A percentile compares a stretch with the other conserved stretches of the same genome.
These are phyloP conservation scores for Amanita phalloides DNA, from an alignment of 768 basidiomycete species.

Conservation along the genomic window DNA sequence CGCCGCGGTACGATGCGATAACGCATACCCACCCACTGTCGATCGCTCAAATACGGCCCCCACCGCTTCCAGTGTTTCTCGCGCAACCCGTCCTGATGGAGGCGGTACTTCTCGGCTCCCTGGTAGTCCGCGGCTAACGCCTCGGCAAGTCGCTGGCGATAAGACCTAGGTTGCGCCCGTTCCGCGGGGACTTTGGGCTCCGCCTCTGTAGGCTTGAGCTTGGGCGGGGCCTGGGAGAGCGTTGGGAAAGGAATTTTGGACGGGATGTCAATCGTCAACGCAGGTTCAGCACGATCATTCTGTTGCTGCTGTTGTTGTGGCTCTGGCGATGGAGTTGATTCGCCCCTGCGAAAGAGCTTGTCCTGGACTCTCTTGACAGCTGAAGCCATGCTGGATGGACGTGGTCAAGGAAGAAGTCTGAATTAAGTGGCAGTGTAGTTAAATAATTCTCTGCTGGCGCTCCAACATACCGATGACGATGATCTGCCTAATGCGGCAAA, in stretches of 20 bases:
- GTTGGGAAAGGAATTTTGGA: slow-evolving; percentile 25
- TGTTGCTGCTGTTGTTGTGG: slow-evolving; percentile 7
- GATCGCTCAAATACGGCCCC: slow-evolving; percentile 95
- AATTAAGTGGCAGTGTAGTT: not conserved
- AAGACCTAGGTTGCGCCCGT: slow-evolving; percentile 22
- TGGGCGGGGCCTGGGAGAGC: slow-evolving; percentile 34
- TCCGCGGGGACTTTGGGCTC: not conserved
- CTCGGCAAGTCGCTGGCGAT: slow-evolving; percentile 57
- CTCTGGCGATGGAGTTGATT: slow-evolving; percentile 4
- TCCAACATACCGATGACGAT: slow-evolving; percentile 2
- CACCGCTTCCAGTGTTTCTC: slow-evolving; percentile 96
- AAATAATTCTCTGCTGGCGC: not conserved
- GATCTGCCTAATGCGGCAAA: not conserved
- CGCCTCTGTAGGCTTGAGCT: slow-evolving; percentile 22
- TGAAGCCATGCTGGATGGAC: slow-evolving; percentile 24
- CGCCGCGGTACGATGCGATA: not conserved
- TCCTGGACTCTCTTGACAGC: slow-evolving; percentile 58
- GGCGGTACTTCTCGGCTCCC: slow-evolving; percentile 73
- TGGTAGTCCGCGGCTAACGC: slow-evolving; percentile 63
- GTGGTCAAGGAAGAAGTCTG: not conserved
- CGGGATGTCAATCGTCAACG: slow-evolving; percentile 61
- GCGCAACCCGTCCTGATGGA: slow-evolving; percentile 72
- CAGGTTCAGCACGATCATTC: slow-evolving; percentile 17
- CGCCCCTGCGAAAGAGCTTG: slow-evolving; percentile 52
- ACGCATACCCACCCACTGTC: slow-evolving; percentile 80